A percentile compares a stretch with the other conserved stretches of the same genome.
phyloP scores from a whole-genome alignment of 2,329 filamentous ascomycete species.

The Arthrocladium fulminans region DNA sequence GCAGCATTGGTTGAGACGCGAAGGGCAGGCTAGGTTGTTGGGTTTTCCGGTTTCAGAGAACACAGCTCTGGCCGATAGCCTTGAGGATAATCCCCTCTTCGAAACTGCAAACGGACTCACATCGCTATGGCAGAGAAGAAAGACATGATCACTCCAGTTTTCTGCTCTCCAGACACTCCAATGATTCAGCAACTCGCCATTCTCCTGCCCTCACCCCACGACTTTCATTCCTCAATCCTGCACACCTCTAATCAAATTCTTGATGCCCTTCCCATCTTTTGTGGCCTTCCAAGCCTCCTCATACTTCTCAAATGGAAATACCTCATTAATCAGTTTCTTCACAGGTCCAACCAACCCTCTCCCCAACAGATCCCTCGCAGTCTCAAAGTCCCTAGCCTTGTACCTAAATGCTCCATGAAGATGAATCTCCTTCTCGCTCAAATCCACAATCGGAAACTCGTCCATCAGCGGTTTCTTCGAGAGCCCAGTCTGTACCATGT shows the following conservation, averaged over 20 bases:
- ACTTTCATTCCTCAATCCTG: not conserved
- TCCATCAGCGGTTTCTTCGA: constrained; percentile 28
- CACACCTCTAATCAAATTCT: constrained; percentile 22
- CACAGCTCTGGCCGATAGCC: too few species aligned
- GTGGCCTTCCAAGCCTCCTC: constrained; percentile 29
- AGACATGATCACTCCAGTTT: too few species aligned
- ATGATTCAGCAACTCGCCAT: too few species aligned
- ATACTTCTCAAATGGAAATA: constrained; percentile 28
- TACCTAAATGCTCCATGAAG: constrained; percentile 30
- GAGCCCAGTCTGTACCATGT: constrained; percentile 31
- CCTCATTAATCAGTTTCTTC: constrained; percentile 27
- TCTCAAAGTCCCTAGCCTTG: constrained; percentile 28
- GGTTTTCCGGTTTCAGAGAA: too few species aligned
- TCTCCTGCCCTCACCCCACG: too few species aligned
- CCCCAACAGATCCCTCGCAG: constrained; percentile 32
- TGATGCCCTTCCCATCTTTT: constrained; percentile 18
- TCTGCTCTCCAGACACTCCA: too few species aligned
- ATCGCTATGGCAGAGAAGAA: too few species aligned
- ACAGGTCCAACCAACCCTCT: constrained; percentile 24
- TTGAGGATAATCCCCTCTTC: too few species aligned
- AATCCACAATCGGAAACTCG: constrained; percentile 30
- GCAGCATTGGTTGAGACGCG: too few species aligned
- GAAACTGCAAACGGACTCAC: too few species aligned
- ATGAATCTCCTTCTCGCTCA: constrained; percentile 29
- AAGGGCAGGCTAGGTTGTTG: too few species aligned